Evolutionary conservation across 441 rosid species (phyloP).

Genomic region (Jatropha multifida): DNA sequence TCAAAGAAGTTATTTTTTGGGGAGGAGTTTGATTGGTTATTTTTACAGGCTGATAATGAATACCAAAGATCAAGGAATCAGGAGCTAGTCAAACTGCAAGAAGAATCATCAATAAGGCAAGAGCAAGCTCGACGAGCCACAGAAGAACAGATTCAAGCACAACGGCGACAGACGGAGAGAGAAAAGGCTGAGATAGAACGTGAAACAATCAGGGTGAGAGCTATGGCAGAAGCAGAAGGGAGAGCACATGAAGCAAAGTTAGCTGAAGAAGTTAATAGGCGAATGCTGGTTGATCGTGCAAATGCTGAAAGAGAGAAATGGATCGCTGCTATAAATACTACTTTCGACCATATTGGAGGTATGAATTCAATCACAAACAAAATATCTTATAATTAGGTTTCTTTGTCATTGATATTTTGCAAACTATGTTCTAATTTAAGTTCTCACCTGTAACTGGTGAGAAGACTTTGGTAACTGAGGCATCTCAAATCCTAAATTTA

Average conservation of each 20-base stretch:
- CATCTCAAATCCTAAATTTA: background rate
- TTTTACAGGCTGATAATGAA: constrained; percentile 85
- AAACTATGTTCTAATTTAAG: background rate
- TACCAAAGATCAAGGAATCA: constrained; percentile 82
- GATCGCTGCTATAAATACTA: constrained; percentile 95
- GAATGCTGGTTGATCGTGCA: constrained; percentile 89
- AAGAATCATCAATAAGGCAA: constrained; percentile 86
- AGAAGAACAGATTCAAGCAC: constrained; percentile 98
- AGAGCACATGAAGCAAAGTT: constrained; percentile 97
- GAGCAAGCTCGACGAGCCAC: constrained; percentile 95
- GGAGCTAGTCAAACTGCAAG: constrained; percentile 93
- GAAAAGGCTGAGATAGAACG: constrained; percentile 98
- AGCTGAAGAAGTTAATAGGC: constrained; percentile 90
- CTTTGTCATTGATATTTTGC: background rate
- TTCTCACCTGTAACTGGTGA: background rate
- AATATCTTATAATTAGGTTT: background rate
- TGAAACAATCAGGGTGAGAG: constrained; percentile 87
- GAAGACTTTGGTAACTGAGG: background rate
- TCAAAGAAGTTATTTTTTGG: constrained; percentile 14
- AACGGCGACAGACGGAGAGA: constrained; percentile 84
- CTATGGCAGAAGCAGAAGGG: constrained; percentile 98
- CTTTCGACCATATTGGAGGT: constrained; percentile 98
- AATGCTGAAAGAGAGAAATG: constrained; percentile 98
- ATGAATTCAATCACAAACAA: constrained; percentile 18
- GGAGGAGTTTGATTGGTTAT: constrained; percentile 19